Conservation (phyloP, 305 asterid genomes). For the Fraxinus sp. region DNA sequence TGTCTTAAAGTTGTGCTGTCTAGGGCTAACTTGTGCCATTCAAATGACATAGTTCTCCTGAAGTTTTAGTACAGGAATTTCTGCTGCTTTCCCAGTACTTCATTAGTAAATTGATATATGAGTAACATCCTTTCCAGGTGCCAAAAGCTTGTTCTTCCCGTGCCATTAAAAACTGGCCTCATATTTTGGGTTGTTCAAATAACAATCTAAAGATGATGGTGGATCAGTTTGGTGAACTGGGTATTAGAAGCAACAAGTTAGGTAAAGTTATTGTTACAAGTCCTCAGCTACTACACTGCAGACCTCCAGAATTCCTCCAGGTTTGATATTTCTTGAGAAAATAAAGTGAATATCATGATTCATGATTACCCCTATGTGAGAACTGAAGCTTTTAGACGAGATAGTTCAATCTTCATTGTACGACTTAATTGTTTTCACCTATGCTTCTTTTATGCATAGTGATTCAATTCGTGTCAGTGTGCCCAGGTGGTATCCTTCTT, state of each 20-base stretch:
- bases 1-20: background rate
- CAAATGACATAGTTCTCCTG: background rate
- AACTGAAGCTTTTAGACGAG: background rate
- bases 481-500: conserved; percentile 70
- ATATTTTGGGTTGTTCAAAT: conserved; percentile 71
- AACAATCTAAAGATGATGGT: conserved; percentile 65
- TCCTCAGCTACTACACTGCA: conserved; percentile 75
- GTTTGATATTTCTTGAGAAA: conserved; percentile 38
- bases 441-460: background rate
- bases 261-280: conserved; percentile 72
- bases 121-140: conserved; percentile 47
- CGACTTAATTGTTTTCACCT: background rate
- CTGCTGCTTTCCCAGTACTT: background rate
- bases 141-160: conserved; percentile 49
- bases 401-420: background rate
- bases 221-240: conserved; percentile 46
- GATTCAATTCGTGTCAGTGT: conserved; percentile 6
- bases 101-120: background rate
- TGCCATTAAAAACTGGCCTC: conserved; percentile 74
- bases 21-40: background rate
- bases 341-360: background rate
- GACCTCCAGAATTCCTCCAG: conserved; percentile 76
- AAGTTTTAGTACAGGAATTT: background rate
- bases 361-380: background rate
- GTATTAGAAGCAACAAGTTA: conserved; percentile 54